These are phyloP conservation scores for Verticillium zaregamsianum DNA, from an alignment of 2,329 filamentous ascomycete genomes.

Conservation along the genomic window DNA sequence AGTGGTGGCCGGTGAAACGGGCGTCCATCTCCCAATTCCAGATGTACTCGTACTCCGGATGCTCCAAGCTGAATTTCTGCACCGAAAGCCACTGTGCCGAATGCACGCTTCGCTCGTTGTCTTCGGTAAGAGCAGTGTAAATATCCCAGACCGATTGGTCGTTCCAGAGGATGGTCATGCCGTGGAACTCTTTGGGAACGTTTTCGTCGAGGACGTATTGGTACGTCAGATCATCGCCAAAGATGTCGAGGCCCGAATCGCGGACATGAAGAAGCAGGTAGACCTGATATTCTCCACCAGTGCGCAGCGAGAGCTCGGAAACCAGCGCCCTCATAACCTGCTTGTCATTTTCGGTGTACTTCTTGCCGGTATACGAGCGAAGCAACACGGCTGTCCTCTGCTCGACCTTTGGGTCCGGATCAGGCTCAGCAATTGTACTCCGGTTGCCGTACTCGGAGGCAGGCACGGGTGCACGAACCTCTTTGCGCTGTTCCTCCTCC, in stretches of 20 bases:
- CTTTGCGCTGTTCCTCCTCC: background rate
- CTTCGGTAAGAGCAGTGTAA: constrained; percentile 71
- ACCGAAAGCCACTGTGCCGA: constrained; percentile 66
- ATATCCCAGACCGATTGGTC: constrained; percentile 69
- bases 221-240: constrained; percentile 55
- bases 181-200: constrained; percentile 65
- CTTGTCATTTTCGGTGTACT: constrained; percentile 75
- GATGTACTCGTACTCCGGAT: constrained; percentile 74
- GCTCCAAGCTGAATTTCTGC: constrained; percentile 70
- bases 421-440: background rate
- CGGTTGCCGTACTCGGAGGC: background rate
- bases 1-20: constrained; percentile 75
- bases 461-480: background rate
- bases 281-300: constrained; percentile 77
- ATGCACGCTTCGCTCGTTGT: constrained; percentile 48
- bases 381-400: constrained; percentile 69
- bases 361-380: constrained; percentile 69
- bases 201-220: constrained; percentile 54
- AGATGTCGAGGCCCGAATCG: constrained; percentile 53
- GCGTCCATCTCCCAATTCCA: constrained; percentile 91
- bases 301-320: constrained; percentile 69
- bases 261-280: constrained; percentile 78
- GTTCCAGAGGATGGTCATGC: constrained; percentile 71
- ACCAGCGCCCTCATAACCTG: constrained; percentile 76
- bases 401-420: constrained; percentile 26